These are phyloP conservation scores for Paraphoma chrysanthemicola DNA, from an alignment of 2,329 filamentous ascomycete species.

Conservation along the genomic window DNA sequence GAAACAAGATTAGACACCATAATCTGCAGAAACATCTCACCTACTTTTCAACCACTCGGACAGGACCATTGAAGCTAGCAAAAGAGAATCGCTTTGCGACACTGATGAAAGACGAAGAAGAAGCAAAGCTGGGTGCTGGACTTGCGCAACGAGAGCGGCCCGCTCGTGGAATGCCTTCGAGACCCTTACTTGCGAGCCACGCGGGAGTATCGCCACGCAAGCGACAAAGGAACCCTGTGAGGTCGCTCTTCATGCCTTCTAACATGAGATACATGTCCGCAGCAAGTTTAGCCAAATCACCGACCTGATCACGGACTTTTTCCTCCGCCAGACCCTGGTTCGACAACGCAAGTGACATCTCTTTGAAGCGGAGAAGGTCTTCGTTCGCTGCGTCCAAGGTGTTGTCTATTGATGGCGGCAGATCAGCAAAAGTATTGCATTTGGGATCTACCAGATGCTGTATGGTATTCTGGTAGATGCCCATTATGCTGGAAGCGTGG, in stretches of 20 bases:
- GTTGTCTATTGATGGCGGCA: slow-evolving; percentile 8
- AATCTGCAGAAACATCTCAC: background rate
- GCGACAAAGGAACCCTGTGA: slow-evolving; percentile 9
- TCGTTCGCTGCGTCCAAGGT: slow-evolving; percentile 8
- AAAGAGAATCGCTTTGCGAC: background rate
- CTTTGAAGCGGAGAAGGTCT: slow-evolving; percentile 12
- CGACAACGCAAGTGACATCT: slow-evolving; percentile 6
- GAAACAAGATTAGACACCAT: background rate
- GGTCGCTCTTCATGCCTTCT: slow-evolving; percentile 8
- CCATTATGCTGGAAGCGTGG: slow-evolving; percentile 6
- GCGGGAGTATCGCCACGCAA: slow-evolving; percentile 7
- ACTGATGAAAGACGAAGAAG: background rate
- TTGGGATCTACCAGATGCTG: slow-evolving; percentile 6
- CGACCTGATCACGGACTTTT: slow-evolving; percentile 9
- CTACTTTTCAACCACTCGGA: background rate
- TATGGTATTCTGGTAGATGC: slow-evolving; percentile 15
- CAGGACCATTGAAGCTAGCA: background rate
- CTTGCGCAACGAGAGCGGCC: background rate
- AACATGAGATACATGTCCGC: slow-evolving; percentile 11
- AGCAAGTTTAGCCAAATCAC: slow-evolving; percentile 12
- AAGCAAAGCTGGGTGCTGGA: background rate
- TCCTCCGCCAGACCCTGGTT: slow-evolving; percentile 9
- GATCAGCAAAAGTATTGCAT: background rate
- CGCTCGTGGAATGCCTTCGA: background rate
- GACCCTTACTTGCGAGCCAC: slow-evolving; percentile 11